Conservation (phyloP, 371 early-diverging fungal genomes). For the Mortierella sp. region DNA sequence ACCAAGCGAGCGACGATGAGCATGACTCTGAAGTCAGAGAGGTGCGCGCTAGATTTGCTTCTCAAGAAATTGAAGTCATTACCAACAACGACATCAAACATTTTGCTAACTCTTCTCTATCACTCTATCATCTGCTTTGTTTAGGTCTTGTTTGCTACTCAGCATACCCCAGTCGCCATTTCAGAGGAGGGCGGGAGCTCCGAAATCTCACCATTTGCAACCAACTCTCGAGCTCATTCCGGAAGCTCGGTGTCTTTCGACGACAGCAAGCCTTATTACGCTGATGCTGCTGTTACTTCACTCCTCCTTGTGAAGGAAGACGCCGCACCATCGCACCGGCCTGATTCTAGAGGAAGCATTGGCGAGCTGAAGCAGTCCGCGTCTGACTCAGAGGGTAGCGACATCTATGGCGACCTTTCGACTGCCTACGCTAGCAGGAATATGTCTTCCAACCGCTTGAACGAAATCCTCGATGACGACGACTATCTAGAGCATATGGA, state of each 20-base stretch:
- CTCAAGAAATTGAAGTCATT: background rate
- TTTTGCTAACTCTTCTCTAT: background rate
- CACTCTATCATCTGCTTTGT: background rate
- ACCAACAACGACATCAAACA: no score
- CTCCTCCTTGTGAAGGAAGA: background rate
- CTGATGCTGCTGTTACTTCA: background rate
- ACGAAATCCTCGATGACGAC: conserved; percentile 50
- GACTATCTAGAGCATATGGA: conserved; percentile 57
- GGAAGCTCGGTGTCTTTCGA: background rate
- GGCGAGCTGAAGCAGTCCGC: background rate
- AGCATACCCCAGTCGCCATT: conserved; percentile 1
- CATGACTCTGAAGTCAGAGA: conserved; percentile 46
- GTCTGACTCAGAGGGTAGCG: conserved; percentile 44
- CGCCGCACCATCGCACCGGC: background rate
- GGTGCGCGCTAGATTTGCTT: conserved; percentile 9
- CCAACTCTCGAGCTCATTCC: background rate
- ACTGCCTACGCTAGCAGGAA: conserved; percentile 32
- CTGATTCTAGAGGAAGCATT: background rate
- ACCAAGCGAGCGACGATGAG: conserved; percentile 36
- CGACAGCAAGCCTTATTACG: background rate
- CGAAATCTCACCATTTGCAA: background rate
- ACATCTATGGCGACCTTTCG: conserved; percentile 45
- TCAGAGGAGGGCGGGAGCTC: background rate
- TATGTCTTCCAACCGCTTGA: conserved; percentile 45
- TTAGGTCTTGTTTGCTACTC: conserved; percentile 29